Evolutionary conservation across 768 basidiomycete genomes (phyloP), one percentile per base, ranked within the genome.

Genomic region (Mycena kentingensis): DNA sequence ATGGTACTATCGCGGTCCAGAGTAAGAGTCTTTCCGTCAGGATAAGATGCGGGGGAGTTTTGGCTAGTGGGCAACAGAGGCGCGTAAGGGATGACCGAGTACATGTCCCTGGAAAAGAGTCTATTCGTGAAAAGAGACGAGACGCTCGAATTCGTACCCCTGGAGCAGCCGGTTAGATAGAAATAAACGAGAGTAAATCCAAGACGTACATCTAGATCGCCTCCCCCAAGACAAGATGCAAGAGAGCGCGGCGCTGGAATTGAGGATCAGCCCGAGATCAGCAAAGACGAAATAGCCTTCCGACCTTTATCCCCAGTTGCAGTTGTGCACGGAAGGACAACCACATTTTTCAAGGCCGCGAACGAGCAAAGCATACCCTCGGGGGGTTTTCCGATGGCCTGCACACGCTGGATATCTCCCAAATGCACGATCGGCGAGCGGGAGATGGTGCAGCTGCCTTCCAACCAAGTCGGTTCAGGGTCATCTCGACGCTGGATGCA

Each of bases 391-490:
- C 89, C 89, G 41, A 90, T 84, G 5, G 87, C 87, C 51, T 73
- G 73, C 2, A 88, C 87, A 44, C 84, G 77, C 70, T 87, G 86
- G 1, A 88, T 82, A 63, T 90, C 90, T 13, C 90, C 90, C 5
- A 86, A 82, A 64, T 91, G 88, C 18, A 81, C 78, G 5, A 87
- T 82, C 5, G 90, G 90, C 65, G 83, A 90, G 50, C 89, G 74
- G 6, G 82, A 85, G 42, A 91, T 82, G 31, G 78, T 73, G 51
- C 81, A 81, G 49, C 73, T 70, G 27, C 90, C 89, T 63, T 79
- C 66, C 4, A 91, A 64, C 71, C 79, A 87, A 13, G 56, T 68
- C 1, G 84, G 82, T 29, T 80, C 64, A 24, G 70, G 55, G 43
- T 83, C 78, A 0, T 67, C 73, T 1, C 75, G 73, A n/a, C 66